Base-by-base conservation (phyloP, 2,329 filamentous ascomycete species). In the Pseudogymnoascus sp. region DNA sequence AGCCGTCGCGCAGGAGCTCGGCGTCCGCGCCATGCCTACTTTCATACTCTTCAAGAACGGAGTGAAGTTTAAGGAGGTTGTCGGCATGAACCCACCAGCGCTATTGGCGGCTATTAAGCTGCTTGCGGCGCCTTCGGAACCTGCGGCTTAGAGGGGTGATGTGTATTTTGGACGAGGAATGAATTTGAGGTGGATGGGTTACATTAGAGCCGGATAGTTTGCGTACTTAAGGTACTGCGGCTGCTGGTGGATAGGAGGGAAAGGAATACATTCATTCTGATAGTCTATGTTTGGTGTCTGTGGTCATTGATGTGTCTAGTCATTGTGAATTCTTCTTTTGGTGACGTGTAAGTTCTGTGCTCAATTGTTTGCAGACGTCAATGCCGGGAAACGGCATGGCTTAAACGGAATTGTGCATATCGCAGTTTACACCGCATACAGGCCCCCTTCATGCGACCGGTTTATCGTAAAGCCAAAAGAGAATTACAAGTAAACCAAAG, bases 1-100 rank as follows among this genome's bases (percentile, higher is more conserved):
- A 68, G 86, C 90, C 1, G 82, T 96, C 59, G 86, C 90, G 33
- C 82, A 87, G 71, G 85, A 94, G 73, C 85, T 94, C 66, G 85
- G 84, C 67, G 84, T 97, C 74, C 86, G 90, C 69, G 92, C 92
- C 74, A 96, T 97, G 92, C 92, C 93, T 62, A 95, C 91, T 29
- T 96, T 97, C 79, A 72, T 89, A 63, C 75, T 95, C 72, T 96
- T 92, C 84, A 90, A 91, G 82, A 76, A 87, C 69, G 91, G 89
- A 67, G 75, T 90, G 75, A 88, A 90, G 80, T 76, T 86, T 37
- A 80, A 77, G 45, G 87, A 91, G 77, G 78, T 96, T 63, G 84
- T 94, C 29, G 92, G 92, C 66, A 92, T 91, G 70, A 91, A 91
- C 78, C 87, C 87, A n/a, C 74, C 76, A 59, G 85, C 81, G n/a